Evolutionary conservation across 208 protist genomes (phyloP), one percentile per base, ranked within the genome.

Genomic region (Leishmania lainsoni): DNA sequence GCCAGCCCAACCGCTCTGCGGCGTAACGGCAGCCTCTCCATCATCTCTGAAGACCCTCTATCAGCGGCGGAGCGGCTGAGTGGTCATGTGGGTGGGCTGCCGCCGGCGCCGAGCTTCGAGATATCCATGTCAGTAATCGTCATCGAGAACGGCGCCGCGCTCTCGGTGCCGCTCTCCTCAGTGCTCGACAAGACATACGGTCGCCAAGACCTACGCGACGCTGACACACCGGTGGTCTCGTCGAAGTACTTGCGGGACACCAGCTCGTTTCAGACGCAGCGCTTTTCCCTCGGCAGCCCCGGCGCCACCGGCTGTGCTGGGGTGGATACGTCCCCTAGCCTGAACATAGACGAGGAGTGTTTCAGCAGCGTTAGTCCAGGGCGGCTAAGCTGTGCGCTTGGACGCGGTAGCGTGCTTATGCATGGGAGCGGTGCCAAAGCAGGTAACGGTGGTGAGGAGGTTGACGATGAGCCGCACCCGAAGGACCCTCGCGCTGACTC

Each of bases 71-170:
- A 84, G 5, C 74, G 86, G 51, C 83, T 90, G 52, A 90, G 81
- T 70, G 76, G 83, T 42, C 83, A 75, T 54, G 73, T 79, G n/a
- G 75, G 80, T 48, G 58, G 69, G 51, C 72, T 81, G 75, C 84
- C 80, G 45, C 48, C 70, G 10, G 45, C 68, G 58, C 80, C 75
- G 12, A 70, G 79, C 59, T 96, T 96, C 76, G 88, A 92, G 26
- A 91, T 97, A 54, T 94, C 89, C 26, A 87, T 97, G 79, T 95
- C 91, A 32, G 94, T 97, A 39, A 91, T 97, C 88, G 90, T 97
- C 73, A 97, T 97, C 73, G 91, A 97, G 56, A 95, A 97, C 81
- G 93, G 94, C 73, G 83, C 86, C 29, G 90, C 90, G 39, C 83
- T 93, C 26, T 89, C 86, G 42, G 89, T 96, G 48, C 93, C 94